Percentiles rank a stretch among this genome's conserved stretches.
phyloP scores from a whole-genome alignment of 371 early-diverging fungal species.

The Aphelidium insulamus region DNA sequence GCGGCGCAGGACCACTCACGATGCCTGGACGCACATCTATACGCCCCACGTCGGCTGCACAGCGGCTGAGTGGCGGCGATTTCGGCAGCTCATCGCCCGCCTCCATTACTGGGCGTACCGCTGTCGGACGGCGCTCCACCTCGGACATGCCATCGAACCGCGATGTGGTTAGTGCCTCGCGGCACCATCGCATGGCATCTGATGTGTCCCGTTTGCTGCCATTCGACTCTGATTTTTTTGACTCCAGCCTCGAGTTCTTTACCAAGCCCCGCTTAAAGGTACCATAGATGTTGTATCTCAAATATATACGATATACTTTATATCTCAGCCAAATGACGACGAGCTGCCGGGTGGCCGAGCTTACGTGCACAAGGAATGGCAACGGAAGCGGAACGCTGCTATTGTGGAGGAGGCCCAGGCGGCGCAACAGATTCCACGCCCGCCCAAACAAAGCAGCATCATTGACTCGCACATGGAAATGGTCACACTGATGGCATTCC shows the following conservation, averaged over 20 bases:
- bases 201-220: slow-evolving; percentile 10
- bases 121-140: too few species aligned
- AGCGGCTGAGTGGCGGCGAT: too few species aligned
- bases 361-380: slow-evolving; percentile 56
- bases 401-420: slow-evolving; percentile 31
- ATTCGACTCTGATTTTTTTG: slow-evolving; percentile 39
- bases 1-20: too few species aligned
- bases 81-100: too few species aligned
- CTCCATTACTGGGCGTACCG: not conserved
- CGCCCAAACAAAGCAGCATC: slow-evolving; percentile 4
- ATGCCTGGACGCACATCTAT: too few species aligned
- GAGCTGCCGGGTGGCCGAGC: slow-evolving; percentile 62
- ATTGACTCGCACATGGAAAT: too few species aligned
- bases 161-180: too few species aligned
- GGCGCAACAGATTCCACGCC: not conserved
- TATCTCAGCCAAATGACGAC: slow-evolving; percentile 36
- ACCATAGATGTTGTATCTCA: too few species aligned
- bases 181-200: too few species aligned
- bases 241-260: slow-evolving; percentile 71
- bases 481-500: slow-evolving; percentile 22
- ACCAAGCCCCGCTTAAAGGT: slow-evolving; percentile 72
- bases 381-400: slow-evolving; percentile 41
- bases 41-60: too few species aligned
- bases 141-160: too few species aligned
- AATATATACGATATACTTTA: too few species aligned